A percentile compares a stretch with the other conserved stretches of the same genome.
These are phyloP conservation scores for Rubia yunnanensis DNA, from an alignment of 257 asterid species.

Conservation along the genomic window DNA sequence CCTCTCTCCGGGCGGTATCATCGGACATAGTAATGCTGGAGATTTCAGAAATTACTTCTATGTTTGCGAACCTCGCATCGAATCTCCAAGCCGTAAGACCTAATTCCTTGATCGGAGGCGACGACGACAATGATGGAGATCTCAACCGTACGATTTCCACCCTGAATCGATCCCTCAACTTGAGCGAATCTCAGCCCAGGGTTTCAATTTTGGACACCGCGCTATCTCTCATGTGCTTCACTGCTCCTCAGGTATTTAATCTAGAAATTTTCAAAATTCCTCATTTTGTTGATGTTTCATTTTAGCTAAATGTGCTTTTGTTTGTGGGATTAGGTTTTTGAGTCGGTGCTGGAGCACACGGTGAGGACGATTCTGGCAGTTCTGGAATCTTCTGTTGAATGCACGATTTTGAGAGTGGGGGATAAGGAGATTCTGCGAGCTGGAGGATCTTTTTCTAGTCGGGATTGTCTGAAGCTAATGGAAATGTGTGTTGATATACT, in stretches of 20 bases:
- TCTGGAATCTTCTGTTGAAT: constrained; percentile 46
- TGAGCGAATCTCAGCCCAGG: constrained; percentile 31
- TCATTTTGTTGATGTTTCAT: neutral
- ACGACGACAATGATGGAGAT: constrained; percentile 1
- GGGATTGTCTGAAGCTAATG: constrained; percentile 31
- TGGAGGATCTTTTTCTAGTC: constrained; percentile 42
- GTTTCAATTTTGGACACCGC: constrained; percentile 54
- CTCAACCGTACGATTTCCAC: constrained; percentile 29
- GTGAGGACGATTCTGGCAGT: constrained; percentile 46
- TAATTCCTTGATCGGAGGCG: constrained; percentile 18
- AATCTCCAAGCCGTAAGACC: constrained; percentile 31
- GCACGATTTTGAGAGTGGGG: constrained; percentile 33
- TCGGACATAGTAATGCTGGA: constrained; percentile 25
- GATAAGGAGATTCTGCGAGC: constrained; percentile 33
- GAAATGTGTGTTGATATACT: constrained; percentile 38
- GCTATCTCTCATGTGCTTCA: constrained; percentile 68
- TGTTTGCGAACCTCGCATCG: constrained; percentile 51
- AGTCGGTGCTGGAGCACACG: constrained; percentile 35
- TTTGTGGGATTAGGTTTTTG: constrained; percentile 35
- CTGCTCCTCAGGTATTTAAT: constrained; percentile 51
- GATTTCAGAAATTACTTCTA: constrained; percentile 35
- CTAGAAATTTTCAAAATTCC: neutral
- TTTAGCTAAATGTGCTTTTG: neutral
- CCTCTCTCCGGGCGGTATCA: neutral
- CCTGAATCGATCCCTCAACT: constrained; percentile 59